Evolutionary conservation across 2,329 filamentous ascomycete species (phyloP).

Genomic region (Xylaria hypoxylon): DNA sequence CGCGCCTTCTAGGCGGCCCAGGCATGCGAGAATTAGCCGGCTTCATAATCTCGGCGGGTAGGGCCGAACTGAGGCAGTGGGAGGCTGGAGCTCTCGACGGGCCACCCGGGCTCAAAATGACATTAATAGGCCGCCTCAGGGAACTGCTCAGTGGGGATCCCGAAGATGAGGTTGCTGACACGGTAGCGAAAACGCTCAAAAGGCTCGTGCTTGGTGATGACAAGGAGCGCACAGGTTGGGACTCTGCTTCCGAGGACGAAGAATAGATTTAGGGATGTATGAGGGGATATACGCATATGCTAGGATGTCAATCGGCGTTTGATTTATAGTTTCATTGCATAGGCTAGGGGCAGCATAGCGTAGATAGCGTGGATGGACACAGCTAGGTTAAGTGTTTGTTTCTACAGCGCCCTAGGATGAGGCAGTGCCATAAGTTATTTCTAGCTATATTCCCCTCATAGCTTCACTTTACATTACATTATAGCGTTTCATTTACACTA

Average conservation of each 20-base stretch:
- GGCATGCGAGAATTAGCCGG: conserved; percentile 26
- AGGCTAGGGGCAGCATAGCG: neutral
- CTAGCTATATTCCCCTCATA: neutral
- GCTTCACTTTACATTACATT: neutral
- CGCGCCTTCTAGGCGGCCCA: conserved; percentile 20
- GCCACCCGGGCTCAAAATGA: conserved; percentile 43
- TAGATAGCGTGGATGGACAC: neutral
- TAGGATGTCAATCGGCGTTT: conserved; percentile 1
- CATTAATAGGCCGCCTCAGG: conserved; percentile 37
- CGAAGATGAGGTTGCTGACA: neutral
- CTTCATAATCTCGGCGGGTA: conserved; percentile 35
- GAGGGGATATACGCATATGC: neutral
- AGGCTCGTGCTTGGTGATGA: conserved; percentile 19
- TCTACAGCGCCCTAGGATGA: neutral
- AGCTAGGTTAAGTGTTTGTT: neutral
- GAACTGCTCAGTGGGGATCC: neutral
- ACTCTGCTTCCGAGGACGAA: conserved; percentile 1
- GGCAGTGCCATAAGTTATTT: neutral
- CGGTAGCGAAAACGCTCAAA: neutral
- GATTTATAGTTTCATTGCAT: neutral
- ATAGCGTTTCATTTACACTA: neutral
- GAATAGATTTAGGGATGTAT: neutral
- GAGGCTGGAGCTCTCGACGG: conserved; percentile 39
- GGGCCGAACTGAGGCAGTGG: conserved; percentile 43
- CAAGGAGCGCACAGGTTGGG: neutral